Evolutionary conservation across 352 stramenopile genomes (phyloP), one percentile per base, ranked within the genome.

Genomic region (Phytophthora niederhauseri): DNA sequence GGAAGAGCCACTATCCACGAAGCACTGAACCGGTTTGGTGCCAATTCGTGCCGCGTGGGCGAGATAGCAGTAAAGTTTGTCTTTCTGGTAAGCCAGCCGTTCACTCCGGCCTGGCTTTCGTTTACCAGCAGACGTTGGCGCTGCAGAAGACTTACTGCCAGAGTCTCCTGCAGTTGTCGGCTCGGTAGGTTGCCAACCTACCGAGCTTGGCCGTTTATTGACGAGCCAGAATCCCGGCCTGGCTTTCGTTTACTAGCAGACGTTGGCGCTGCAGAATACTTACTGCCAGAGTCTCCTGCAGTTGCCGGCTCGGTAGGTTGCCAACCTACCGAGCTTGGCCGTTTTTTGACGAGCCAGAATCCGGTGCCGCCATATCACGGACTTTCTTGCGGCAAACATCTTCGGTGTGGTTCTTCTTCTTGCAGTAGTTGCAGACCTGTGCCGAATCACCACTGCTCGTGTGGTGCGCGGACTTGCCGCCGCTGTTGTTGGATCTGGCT

Each of bases 111-210:
- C 4, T 45, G 26, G 20, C 17, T 1, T 30, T 36, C 5, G 9
- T 4, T 7, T 58, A 19, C 34, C 45, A 59, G 0, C 4, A 54
- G 46, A 49, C 15, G 7, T 46, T 68, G 53, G 43, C 53, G 20
- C 28, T 53, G 53, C 31, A 69, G 53, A 6, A 38, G 9, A 19
- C 45, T 30, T 51, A 62, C 61, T 57, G 43, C 19, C 30, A 62
- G 6, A 45, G 45, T 48, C 34, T 30, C 19, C 54, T 41, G 19
- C 43, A 22, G 43, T 22, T 15, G 1, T 36, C 14, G 0, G 46
- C 61, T 54, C 53, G 62, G 43, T 62, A 68, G 52, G 41, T 62
- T 62, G 52, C 61, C 61, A 62, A 15, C 61, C 53, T 68, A 62
- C 43, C 41, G 53, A 59, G 31, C 53, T 14, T 57, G 31, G 31